Percentiles rank a stretch among this genome's conserved stretches.
These are phyloP conservation scores for Paramecium primaurelia DNA, from an alignment of 73 alveolate species.

Conservation along the genomic window DNA sequence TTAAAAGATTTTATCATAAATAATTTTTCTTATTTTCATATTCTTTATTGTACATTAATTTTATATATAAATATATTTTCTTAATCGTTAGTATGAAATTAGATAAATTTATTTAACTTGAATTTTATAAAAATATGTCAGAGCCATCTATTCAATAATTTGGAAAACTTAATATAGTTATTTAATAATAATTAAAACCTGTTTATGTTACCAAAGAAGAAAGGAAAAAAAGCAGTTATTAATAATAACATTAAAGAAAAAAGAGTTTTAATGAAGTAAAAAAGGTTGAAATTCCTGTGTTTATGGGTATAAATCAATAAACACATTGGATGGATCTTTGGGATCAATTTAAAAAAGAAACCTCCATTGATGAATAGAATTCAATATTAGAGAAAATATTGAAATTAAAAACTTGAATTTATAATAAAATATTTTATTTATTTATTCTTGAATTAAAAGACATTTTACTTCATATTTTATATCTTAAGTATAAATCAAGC, in stretches of 20 bases:
- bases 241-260: background rate
- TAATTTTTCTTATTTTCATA: background rate
- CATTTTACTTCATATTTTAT: background rate
- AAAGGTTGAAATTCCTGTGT: background rate
- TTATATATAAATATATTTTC: background rate
- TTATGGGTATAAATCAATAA: background rate
- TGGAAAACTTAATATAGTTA: background rate
- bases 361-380: background rate
- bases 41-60: background rate
- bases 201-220: background rate
- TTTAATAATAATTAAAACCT: background rate
- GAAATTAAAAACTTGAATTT: background rate
- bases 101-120: background rate
- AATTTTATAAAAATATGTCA: background rate
- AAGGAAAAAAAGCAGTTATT: background rate
- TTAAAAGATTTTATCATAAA: background rate
- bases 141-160: background rate
- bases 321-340: background rate
- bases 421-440: background rate
- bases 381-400: background rate
- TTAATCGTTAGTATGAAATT: background rate
- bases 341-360: background rate
- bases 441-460: too few species aligned
- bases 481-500: too few species aligned
- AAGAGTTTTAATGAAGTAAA: background rate